These are phyloP conservation scores for Nannochloropsis oceanica DNA, from an alignment of 108 stramenopile genomes.

Conservation along the genomic window DNA sequence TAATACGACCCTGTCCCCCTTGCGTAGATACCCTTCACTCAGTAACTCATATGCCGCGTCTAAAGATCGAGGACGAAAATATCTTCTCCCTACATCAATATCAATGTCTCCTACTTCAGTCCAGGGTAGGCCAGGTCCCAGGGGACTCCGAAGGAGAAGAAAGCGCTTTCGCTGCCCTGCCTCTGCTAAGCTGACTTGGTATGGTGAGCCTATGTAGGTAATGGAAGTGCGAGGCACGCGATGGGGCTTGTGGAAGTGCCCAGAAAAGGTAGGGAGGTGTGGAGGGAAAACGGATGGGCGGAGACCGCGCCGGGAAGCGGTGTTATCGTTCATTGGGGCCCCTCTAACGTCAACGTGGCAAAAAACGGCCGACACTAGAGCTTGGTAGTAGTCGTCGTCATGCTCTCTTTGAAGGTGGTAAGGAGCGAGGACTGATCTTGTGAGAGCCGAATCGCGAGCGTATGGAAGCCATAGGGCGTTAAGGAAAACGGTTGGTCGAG, in stretches of 20 bases:
- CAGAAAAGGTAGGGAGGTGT: conserved; percentile 12
- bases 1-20: background rate
- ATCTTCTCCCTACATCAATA: conserved; percentile 5
- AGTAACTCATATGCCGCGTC: background rate
- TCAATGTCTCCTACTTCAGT: background rate
- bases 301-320: conserved; percentile 17
- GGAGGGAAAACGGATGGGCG: conserved; percentile 7
- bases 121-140: background rate
- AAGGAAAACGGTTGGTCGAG: conserved; percentile 25
- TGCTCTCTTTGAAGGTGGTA: background rate
- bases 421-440: background rate
- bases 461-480: conserved; percentile 36
- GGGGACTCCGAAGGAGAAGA: background rate
- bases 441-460: conserved; percentile 11
- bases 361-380: conserved; percentile 10
- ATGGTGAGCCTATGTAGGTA: conserved; percentile 35
- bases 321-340: conserved; percentile 32
- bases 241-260: conserved; percentile 37
- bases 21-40: background rate
- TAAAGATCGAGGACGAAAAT: background rate
- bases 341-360: conserved; percentile 36
- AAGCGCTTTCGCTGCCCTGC: conserved; percentile 28
- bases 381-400: background rate
- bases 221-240: conserved; percentile 12
- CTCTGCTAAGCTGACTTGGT: conserved; percentile 34